Evolutionary conservation across 345 rosid genomes (phyloP).

Genomic region (Lagerstroemia speciosa): DNA sequence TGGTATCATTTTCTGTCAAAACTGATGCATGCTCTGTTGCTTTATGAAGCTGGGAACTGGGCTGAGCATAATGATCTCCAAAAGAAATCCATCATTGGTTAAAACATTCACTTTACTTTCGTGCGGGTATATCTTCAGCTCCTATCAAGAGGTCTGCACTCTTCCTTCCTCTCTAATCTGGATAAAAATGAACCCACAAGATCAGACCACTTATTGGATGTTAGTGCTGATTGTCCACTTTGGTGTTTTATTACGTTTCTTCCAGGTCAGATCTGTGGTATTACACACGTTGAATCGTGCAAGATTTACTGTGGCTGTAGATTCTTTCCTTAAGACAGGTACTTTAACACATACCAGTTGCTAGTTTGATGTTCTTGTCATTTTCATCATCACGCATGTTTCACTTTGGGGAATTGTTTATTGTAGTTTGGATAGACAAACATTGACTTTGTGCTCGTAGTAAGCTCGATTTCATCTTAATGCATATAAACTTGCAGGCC

Average conservation of each 20-base stretch:
- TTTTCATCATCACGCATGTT: conserved; percentile 2
- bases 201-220: neutral
- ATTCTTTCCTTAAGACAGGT: conserved; percentile 91
- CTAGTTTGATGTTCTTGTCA: conserved; percentile 1
- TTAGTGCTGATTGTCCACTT: neutral
- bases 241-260: conserved; percentile 5
- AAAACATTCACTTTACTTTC: conserved; percentile 82
- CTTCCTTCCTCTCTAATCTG: neutral
- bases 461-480: neutral
- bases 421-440: neutral
- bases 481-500: conserved; percentile 41
- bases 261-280: conserved; percentile 89
- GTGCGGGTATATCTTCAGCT: conserved; percentile 88
- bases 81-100: conserved; percentile 80
- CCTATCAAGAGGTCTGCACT: conserved; percentile 76
- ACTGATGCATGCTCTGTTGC: conserved; percentile 4
- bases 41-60: conserved; percentile 88
- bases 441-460: neutral
- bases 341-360: conserved; percentile 13
- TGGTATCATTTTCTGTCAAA: conserved; percentile 7
- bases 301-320: conserved; percentile 92
- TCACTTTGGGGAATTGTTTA: neutral
- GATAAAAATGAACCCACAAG: neutral
- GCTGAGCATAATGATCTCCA: conserved; percentile 74
- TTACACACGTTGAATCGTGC: conserved; percentile 84